Evolutionary conservation across 257 asterid species (phyloP).

Genomic region (Salvia miltiorrhiza): DNA sequence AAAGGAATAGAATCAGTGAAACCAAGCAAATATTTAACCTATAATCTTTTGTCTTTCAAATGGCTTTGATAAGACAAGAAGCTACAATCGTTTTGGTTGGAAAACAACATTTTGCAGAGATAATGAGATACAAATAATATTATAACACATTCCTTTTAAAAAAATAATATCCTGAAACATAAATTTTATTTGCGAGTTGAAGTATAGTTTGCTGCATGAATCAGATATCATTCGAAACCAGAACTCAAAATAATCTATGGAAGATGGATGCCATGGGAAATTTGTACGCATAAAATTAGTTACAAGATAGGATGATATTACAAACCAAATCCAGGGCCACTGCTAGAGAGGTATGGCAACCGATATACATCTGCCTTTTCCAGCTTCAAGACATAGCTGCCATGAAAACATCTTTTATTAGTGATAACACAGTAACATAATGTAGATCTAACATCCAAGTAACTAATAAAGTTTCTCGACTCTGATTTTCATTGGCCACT

Average conservation of each 20-base stretch:
- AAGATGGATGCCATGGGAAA: background rate
- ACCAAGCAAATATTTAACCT: background rate
- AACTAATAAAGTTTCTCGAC: slow-evolving; percentile 2
- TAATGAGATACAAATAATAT: background rate
- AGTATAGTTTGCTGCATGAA: background rate
- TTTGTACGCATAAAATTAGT: background rate
- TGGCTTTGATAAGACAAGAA: background rate
- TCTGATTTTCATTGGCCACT: background rate
- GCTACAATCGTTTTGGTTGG: background rate
- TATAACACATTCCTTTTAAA: no score
- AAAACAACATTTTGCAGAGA: background rate
- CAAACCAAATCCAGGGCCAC: slow-evolving; percentile 97
- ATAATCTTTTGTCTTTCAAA: no score
- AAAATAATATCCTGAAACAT: no score
- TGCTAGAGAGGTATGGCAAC: slow-evolving; percentile 85
- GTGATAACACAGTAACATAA: slow-evolving; percentile 13
- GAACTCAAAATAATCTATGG: background rate
- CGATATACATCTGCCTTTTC: slow-evolving; percentile 98
- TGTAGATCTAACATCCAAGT: background rate
- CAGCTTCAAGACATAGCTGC: slow-evolving; percentile 89
- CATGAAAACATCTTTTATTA: slow-evolving; percentile 29
- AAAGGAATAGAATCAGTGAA: slow-evolving; percentile 4
- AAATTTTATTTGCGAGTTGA: background rate
- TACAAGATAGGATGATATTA: slow-evolving; percentile 16
- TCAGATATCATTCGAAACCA: background rate